These are phyloP conservation scores for Penicillium frequentans DNA, from an alignment of 2,329 filamentous ascomycete species.

Conservation along the genomic window DNA sequence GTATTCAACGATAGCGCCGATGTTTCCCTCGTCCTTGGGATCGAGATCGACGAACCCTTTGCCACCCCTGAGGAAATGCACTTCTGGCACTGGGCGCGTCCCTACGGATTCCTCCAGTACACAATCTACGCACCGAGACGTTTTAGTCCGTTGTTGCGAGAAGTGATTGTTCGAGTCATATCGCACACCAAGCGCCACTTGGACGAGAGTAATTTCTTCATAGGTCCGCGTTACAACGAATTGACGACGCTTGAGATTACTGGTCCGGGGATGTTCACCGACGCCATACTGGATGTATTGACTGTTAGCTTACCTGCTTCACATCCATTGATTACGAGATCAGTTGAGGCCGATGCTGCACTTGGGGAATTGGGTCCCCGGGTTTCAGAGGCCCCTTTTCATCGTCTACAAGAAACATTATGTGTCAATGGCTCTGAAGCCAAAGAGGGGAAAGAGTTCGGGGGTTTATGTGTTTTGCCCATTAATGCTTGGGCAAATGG, in stretches of 20 bases:
- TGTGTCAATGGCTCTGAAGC: conserved; percentile 27
- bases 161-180: conserved; percentile 31
- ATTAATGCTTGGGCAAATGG: conserved; percentile 59
- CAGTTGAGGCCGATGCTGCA: conserved; percentile 20
- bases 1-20: conserved; percentile 14
- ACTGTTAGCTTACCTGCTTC: conserved; percentile 27
- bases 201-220: conserved; percentile 10
- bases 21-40: conserved; percentile 33
- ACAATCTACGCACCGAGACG: conserved; percentile 35
- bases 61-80: conserved; percentile 31
- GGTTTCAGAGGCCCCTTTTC: conserved; percentile 22
- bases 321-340: conserved; percentile 26
- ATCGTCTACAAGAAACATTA: conserved; percentile 24
- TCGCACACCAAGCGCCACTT: conserved; percentile 32
- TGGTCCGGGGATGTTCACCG: conserved; percentile 36
- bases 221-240: conserved; percentile 25
- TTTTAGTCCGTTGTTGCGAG: conserved; percentile 35
- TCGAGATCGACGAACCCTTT: conserved; percentile 39
- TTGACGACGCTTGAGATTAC: conserved; percentile 32
- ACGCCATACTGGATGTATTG: conserved; percentile 32
- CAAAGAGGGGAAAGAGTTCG: conserved; percentile 59
- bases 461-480: conserved; percentile 85
- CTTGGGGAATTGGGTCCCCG: conserved; percentile 22
- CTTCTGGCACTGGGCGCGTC: conserved; percentile 36
- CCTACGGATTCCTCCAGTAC: conserved; percentile 37